phyloP scores from a whole-genome alignment of 2,329 filamentous ascomycete genomes.

The Pseudogymnoascus sp. region DNA sequence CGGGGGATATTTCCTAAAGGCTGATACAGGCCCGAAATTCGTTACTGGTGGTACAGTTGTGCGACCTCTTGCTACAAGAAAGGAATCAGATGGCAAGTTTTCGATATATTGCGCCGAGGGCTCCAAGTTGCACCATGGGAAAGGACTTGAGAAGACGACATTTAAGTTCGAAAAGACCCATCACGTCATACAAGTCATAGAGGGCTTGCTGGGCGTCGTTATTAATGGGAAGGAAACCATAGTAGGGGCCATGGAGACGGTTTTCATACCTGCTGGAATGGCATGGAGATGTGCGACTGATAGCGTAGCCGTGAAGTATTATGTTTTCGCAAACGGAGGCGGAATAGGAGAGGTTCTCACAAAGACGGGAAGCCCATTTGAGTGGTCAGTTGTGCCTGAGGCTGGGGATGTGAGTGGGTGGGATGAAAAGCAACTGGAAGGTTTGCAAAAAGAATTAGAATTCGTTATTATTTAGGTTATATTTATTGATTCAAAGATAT shows the following conservation, averaged over 20 bases:
- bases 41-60: constrained; percentile 37
- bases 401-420: constrained; percentile 1
- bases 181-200: constrained; percentile 42
- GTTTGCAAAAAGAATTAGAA: neutral
- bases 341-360: constrained; percentile 19
- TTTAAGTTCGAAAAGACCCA: constrained; percentile 39
- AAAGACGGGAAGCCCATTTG: constrained; percentile 14
- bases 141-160: constrained; percentile 28
- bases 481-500: neutral
- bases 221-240: constrained; percentile 26
- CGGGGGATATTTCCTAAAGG: constrained; percentile 40
- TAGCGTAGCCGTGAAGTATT: constrained; percentile 19
- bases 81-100: constrained; percentile 40
- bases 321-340: constrained; percentile 23
- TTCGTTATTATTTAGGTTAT: neutral
- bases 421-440: neutral
- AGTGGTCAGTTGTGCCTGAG: constrained; percentile 13
- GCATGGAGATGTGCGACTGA: constrained; percentile 15
- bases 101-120: constrained; percentile 45
- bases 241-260: constrained; percentile 18
- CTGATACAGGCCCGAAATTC: constrained; percentile 40
- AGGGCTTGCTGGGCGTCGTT: constrained; percentile 36
- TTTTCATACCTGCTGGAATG: constrained; percentile 19
- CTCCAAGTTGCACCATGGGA: constrained; percentile 30
- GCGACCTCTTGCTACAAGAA: constrained; percentile 39